A percentile compares a stretch with the other conserved stretches of the same genome.
phyloP scores from a whole-genome alignment of 306 rosid species.

The Quercus cerris region DNA sequence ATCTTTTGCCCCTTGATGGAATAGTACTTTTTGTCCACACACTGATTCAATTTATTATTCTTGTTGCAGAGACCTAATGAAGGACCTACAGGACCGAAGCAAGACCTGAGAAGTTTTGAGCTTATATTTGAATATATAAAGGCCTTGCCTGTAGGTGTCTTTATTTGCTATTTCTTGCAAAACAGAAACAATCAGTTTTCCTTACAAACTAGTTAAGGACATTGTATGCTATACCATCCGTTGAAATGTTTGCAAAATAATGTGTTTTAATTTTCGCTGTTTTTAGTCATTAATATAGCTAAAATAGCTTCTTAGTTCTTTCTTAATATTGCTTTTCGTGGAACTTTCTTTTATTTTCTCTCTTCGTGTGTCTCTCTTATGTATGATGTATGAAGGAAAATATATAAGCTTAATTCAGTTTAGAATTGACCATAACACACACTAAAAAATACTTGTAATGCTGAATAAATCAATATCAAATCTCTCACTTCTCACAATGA shows the following conservation, averaged over 20 bases:
- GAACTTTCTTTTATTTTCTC: too few relatives aligned
- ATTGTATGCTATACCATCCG: not conserved
- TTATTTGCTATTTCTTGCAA: conserved; percentile 13
- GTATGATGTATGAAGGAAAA: not conserved
- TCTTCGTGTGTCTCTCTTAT: too few relatives aligned
- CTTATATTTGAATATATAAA: conserved; percentile 88
- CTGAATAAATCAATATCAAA: not conserved
- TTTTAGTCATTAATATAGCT: not conserved
- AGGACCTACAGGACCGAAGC: conserved; percentile 40
- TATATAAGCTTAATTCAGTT: not conserved
- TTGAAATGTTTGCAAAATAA: not conserved
- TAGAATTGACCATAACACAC: not conserved
- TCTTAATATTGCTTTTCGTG: too few relatives aligned
- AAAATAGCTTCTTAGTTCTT: not conserved
- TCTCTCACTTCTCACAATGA: not conserved
- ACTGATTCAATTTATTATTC: conserved; percentile 34
- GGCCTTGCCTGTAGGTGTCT: conserved; percentile 84
- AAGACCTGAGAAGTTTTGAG: conserved; percentile 90
- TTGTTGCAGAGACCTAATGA: conserved; percentile 67
- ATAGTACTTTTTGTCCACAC: not conserved
- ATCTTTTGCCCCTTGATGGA: not conserved
- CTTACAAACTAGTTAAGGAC: conserved; percentile 14
- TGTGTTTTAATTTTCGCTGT: not conserved
- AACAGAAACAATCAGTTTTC: not conserved
- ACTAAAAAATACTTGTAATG: not conserved